Conservation (phyloP, 345 rosid species). For the Durio zibethinus region DNA sequence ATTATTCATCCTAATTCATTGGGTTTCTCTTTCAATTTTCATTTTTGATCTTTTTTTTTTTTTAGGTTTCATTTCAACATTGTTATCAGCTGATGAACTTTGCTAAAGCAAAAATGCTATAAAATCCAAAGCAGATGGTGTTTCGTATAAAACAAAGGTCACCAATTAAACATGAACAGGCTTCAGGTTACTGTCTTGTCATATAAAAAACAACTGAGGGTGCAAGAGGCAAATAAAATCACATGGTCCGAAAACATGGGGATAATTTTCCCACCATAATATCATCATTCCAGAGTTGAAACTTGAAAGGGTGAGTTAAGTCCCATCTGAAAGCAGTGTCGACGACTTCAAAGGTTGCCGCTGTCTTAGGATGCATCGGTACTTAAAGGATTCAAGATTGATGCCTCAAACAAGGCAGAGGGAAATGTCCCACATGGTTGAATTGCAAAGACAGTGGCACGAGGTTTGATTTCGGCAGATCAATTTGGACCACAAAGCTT, state of each 20-base stretch:
- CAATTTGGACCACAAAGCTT: constrained; percentile 23
- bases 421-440: constrained; percentile 19
- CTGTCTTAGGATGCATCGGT: constrained; percentile 17
- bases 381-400: neutral
- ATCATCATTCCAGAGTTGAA: neutral
- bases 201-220: neutral
- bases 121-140: neutral
- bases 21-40: neutral
- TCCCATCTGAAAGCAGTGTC: neutral
- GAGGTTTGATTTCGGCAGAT: neutral
- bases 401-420: constrained; percentile 10
- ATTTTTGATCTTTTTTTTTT: no score
- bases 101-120: neutral
- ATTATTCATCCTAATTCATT: neutral
- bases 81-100: neutral
- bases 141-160: neutral
- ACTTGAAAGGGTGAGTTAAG: neutral
- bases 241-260: neutral
- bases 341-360: neutral
- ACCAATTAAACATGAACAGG: neutral
- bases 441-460: neutral
- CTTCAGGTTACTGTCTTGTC: neutral
- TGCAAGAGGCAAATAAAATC: no score
- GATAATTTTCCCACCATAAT: neutral
- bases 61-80: neutral